Base-by-base conservation (phyloP, 2,329 filamentous ascomycete species). In the Teratosphaeria zuluensis region DNA sequence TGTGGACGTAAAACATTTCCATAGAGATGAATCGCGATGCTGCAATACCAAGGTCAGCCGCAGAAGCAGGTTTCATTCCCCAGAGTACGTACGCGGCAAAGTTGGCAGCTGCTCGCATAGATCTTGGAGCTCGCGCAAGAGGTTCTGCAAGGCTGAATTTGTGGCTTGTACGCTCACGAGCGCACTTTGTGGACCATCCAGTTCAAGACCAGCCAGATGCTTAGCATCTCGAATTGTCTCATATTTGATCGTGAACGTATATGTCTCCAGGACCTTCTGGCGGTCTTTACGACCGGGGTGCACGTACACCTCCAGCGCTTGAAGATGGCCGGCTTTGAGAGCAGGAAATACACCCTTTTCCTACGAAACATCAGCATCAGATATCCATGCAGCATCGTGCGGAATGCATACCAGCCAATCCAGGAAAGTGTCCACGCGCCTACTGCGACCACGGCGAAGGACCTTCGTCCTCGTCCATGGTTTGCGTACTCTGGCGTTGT, bases 191-290 rank as follows among this genome's bases (percentile, higher is more conserved):
- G 69, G 66, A 53, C 72, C 58, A 63, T 67, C 59, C 58, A 70
- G 67, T 59, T 64, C 70, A 48, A 68, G 60, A 11, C 56, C 68
- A 57, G 58, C 65, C 54, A 61, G 63, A 59, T 51, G 38, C 11
- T 55, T 63, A 21, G 52, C 61, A 31, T 59, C 31, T 2, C 31
- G 57, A 11, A 58, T 55, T 12, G 42, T 31, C 14, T 58, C 58
- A 61, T 80, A 80, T 21, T 74, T 73, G 65, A 81, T 77, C 4
- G 72, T 73, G 62, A 80, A 80, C 1, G 74, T 78, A 65, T 81
- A 81, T 4, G 72, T 74, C 65, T 81, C 79, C 11, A 81, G 54
- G n/a, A 80, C 72, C 55, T 66, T 61, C 35, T 65, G 54, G 2
- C 66, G 64, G 5, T 68, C 59, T 19, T 73, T 63, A 21, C 70